phyloP scores from a whole-genome alignment of 192 early-diverging fungal species.

The Coemansia sp. region DNA sequence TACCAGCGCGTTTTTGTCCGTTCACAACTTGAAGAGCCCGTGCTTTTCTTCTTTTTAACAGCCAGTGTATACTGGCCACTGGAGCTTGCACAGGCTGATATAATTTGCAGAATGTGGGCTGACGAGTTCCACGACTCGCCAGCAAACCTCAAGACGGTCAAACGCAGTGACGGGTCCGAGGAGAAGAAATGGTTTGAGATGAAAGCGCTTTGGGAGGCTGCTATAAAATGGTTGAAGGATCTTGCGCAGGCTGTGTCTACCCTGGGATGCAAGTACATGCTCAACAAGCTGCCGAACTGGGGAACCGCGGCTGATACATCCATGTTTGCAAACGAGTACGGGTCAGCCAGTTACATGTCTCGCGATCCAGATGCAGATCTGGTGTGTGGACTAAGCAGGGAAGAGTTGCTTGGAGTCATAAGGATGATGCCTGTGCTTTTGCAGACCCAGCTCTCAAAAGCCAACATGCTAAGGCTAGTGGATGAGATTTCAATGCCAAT shows the following conservation, averaged over 20 bases:
- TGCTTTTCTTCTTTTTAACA: slow-evolving; percentile 38
- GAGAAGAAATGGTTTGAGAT: slow-evolving; percentile 15
- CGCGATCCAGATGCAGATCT: slow-evolving; percentile 15
- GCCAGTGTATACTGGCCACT: slow-evolving; percentile 35
- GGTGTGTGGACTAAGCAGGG: slow-evolving; percentile 30
- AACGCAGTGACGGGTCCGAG: neutral
- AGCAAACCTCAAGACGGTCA: slow-evolving; percentile 8
- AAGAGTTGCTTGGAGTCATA: slow-evolving; percentile 26
- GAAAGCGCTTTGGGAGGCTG: slow-evolving; percentile 27
- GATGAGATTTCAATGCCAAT: slow-evolving; percentile 12
- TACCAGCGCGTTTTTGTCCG: slow-evolving; percentile 18
- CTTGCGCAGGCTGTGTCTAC: slow-evolving; percentile 7
- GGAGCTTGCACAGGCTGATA: slow-evolving; percentile 8
- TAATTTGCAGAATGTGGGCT: slow-evolving; percentile 27
- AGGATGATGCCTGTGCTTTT: slow-evolving; percentile 21
- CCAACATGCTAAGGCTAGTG: slow-evolving; percentile 15
- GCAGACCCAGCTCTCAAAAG: neutral
- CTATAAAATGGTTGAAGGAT: slow-evolving; percentile 27
- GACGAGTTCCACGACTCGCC: slow-evolving; percentile 16
- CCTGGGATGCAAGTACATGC: slow-evolving; percentile 19
- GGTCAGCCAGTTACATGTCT: neutral
- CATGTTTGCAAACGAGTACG: neutral
- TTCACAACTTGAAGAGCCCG: slow-evolving; percentile 11
- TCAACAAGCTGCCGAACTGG: slow-evolving; percentile 25
- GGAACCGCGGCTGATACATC: neutral